Conservation (phyloP, 345 rosid genomes). For the Heritiera fomes region DNA sequence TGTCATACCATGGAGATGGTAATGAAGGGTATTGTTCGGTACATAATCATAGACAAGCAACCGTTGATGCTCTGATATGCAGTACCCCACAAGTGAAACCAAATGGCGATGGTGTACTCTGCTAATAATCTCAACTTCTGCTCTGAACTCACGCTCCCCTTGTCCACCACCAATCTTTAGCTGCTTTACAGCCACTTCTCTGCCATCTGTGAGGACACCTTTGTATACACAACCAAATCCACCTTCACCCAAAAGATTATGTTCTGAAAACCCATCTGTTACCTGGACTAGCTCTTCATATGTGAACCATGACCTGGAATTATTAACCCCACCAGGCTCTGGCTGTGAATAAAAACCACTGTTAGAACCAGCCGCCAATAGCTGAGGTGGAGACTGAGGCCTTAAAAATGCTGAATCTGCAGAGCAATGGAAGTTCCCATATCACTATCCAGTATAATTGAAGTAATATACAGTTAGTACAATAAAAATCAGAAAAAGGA, state of each 20-base stretch:
- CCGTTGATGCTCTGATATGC: constrained; percentile 78
- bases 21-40: constrained; percentile 85
- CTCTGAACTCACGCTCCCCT: constrained; percentile 94
- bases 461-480: not conserved
- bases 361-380: constrained; percentile 49
- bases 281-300: constrained; percentile 78
- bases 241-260: constrained; percentile 93
- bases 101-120: constrained; percentile 97
- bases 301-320: constrained; percentile 85
- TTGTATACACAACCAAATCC: constrained; percentile 98
- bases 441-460: not conserved
- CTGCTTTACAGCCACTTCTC: constrained; percentile 94
- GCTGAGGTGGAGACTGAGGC: constrained; percentile 51
- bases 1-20: constrained; percentile 82
- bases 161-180: constrained; percentile 94
- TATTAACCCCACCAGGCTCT: constrained; percentile 66
- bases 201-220: constrained; percentile 77
- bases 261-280: constrained; percentile 66
- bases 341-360: constrained; percentile 63
- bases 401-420: constrained; percentile 70
- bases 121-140: constrained; percentile 96
- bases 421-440: constrained; percentile 14
- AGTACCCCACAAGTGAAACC: constrained; percentile 95
- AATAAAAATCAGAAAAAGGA: not conserved
- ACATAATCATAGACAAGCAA: constrained; percentile 90